Evolutionary conservation across 306 rosid genomes (phyloP).

Genomic region (Canavalia gladiata): DNA sequence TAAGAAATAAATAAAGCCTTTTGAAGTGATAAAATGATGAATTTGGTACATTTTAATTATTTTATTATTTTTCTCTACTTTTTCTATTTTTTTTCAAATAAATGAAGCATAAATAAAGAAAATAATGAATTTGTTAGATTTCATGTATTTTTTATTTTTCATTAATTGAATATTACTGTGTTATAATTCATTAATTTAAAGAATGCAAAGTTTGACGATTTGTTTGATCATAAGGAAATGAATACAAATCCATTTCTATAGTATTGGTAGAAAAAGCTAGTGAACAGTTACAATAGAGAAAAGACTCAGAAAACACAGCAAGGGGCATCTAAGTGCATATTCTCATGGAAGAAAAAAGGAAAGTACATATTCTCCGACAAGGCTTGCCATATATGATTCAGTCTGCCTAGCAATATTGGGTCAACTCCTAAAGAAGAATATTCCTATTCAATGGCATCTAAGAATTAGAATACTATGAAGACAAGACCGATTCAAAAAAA

Average conservation of each 20-base stretch:
- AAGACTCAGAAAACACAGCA: background rate
- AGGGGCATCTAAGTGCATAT: conserved; percentile 46
- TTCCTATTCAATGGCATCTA: conserved; percentile 27
- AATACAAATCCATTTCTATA: background rate
- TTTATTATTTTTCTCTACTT: too few species aligned
- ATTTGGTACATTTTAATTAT: too few species aligned
- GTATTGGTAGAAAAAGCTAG: background rate
- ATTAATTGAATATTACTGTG: too few species aligned
- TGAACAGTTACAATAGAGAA: background rate
- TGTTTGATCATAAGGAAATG: background rate
- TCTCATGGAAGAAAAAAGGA: background rate
- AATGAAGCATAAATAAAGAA: too few species aligned
- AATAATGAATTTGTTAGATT: background rate
- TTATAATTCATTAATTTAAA: background rate
- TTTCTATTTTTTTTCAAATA: too few species aligned
- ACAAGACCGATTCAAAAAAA: too few species aligned
- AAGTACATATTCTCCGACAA: conserved; percentile 42
- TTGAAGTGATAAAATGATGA: too few species aligned
- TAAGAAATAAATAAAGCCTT: too few species aligned
- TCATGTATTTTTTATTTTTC: background rate
- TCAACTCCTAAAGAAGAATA: conserved; percentile 29
- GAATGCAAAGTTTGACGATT: background rate
- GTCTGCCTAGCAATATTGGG: conserved; percentile 20
- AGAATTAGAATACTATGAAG: background rate
- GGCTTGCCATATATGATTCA: background rate